phyloP scores from a whole-genome alignment of 768 basidiomycete genomes.

The Pisolithus orientalis region DNA sequence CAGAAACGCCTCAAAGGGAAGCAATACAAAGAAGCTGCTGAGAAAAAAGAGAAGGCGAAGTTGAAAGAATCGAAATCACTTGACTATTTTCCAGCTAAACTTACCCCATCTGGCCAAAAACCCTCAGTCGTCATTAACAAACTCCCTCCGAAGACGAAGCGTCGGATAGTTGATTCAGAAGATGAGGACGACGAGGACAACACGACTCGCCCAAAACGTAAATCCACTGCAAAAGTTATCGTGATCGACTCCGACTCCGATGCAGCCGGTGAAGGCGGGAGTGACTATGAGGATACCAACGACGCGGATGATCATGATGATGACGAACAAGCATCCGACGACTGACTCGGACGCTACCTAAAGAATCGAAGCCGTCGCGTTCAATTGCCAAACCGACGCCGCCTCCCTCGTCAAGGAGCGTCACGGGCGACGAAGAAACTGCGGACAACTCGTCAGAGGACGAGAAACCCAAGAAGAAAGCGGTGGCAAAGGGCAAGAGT shows the following conservation, averaged over 20 bases:
- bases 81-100: constrained; percentile 22
- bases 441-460: constrained; percentile 18
- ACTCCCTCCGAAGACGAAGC: constrained; percentile 17
- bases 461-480: constrained; percentile 22
- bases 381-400: constrained; percentile 19
- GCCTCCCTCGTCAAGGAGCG: constrained; percentile 26
- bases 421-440: constrained; percentile 16
- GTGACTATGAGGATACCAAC: constrained; percentile 28
- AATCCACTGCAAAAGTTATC: constrained; percentile 29
- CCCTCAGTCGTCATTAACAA: constrained; percentile 55
- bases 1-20: constrained; percentile 74
- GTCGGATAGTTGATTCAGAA: constrained; percentile 16
- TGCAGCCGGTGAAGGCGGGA: constrained; percentile 25
- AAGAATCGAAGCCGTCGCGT: constrained; percentile 14
- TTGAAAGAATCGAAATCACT: constrained; percentile 9
- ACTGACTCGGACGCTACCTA: constrained; percentile 14
- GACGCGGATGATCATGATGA: constrained; percentile 31
- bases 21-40: constrained; percentile 58
- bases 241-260: constrained; percentile 51
- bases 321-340: constrained; percentile 21
- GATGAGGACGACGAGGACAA: constrained; percentile 32
- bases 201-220: constrained; percentile 32
- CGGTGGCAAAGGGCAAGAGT: constrained; percentile 10
- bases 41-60: constrained; percentile 23
- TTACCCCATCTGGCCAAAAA: constrained; percentile 33